phyloP scores from a whole-genome alignment of 2,329 filamentous ascomycete genomes.

The Alternaria panax region DNA sequence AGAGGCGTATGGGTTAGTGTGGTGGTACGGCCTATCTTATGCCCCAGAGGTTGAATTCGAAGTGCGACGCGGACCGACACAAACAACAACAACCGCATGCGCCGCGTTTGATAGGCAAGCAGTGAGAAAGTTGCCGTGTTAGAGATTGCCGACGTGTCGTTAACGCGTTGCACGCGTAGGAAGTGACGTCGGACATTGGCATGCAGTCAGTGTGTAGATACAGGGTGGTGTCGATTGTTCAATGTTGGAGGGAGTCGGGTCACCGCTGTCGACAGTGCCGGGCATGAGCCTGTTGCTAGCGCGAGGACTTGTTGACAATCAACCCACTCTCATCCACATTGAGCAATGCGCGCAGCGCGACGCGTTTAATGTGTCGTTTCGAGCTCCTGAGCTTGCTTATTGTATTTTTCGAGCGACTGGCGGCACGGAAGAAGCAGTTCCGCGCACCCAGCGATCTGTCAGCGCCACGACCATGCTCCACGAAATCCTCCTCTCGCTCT shows the following conservation, averaged over 20 bases:
- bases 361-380: slow-evolving; percentile 47
- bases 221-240: not conserved
- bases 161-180: not conserved
- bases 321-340: slow-evolving; percentile 21
- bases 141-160: not conserved
- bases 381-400: slow-evolving; percentile 47
- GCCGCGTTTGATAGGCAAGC: not conserved
- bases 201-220: not conserved
- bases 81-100: not conserved
- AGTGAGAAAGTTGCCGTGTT: no score
- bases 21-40: not conserved
- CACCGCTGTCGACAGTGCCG: not conserved
- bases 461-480: slow-evolving; percentile 77
- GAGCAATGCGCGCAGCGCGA: slow-evolving; percentile 24
- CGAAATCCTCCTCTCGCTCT: slow-evolving; percentile 96
- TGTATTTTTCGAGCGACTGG: slow-evolving; percentile 35
- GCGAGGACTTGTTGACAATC: slow-evolving; percentile 19
- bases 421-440: slow-evolving; percentile 21
- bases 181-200: not conserved
- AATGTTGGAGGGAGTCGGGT: not conserved
- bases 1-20: not conserved
- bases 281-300: slow-evolving; percentile 8
- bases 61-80: not conserved
- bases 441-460: slow-evolving; percentile 15
- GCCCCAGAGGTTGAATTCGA: not conserved